Evolutionary conservation across 768 basidiomycete species (phyloP), one percentile per base, ranked within the genome.

Genomic region (Naganishia kalamii): DNA sequence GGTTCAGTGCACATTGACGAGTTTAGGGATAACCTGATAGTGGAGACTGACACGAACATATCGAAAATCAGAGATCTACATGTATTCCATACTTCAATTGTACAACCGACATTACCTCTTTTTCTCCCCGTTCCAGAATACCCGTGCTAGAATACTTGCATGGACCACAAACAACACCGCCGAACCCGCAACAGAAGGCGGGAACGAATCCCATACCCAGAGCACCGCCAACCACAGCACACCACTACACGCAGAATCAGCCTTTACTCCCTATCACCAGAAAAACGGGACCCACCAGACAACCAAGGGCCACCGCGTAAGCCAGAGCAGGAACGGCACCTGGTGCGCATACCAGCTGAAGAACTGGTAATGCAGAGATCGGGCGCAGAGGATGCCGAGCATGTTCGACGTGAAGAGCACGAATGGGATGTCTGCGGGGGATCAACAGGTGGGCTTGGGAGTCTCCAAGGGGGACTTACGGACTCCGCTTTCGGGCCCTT

Each of bases 301-400:
- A 29, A 79, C 30, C 15, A 83, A 51, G 17, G 88, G 87, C 75
- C 84, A 88, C 60, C 79, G 81, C 4, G 88, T 87, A 11, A 51
- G 85, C 83, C 86, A 92, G 3, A 85, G 80, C 30, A 98, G 77
- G 73, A 93, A 87, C 0, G 94, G 91, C 35, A 94, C 76, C 71
- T 93, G 90, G 63, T 89, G 87, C 11, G 88, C 90, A 75, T 97
- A 97, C 96, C 96, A 99, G 5, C 89, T 87, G 77, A 96, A 96
- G 78, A 99, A 99, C 70, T 99, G 96, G 75, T 97, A 97, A 75
- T 99, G 96, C 47, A 99, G 80, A 11, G 94, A 97, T 21, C 96
- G 85, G 23, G 96, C 90, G 75, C 90, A 96, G 7, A 89, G 68
- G 37, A 98, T 88, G 19, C 96, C 96, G 60, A 96, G 86, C 41